A percentile compares a stretch with the other conserved stretches of the same genome.
These are phyloP conservation scores for Solanum tacnaense DNA, from an alignment of 257 asterid genomes.

Conservation along the genomic window DNA sequence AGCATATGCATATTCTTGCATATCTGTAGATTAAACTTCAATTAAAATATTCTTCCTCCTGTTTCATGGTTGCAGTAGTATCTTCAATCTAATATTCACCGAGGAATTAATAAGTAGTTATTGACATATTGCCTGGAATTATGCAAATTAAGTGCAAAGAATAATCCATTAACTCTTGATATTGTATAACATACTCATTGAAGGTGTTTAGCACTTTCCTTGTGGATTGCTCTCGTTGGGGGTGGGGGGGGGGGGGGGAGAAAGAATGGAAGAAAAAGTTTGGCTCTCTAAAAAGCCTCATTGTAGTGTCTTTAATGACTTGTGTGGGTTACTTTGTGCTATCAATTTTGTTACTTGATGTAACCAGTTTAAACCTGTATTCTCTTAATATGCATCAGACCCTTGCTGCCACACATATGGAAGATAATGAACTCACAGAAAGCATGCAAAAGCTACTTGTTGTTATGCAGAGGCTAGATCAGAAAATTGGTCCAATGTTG, in stretches of 20 bases:
- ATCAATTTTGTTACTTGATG: not conserved
- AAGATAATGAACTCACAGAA: conserved; percentile 60
- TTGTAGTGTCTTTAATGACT: not conserved
- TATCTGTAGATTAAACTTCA: not conserved
- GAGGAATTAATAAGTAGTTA: not conserved
- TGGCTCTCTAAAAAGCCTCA: not conserved
- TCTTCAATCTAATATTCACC: not conserved
- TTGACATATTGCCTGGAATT: not conserved
- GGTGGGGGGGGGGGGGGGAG: too few species aligned
- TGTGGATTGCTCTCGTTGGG: not conserved
- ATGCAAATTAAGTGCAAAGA: not conserved
- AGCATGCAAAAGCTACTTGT: conserved; percentile 84
- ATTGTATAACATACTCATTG: not conserved
- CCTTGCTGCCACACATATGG: conserved; percentile 79
- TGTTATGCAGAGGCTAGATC: conserved; percentile 78
- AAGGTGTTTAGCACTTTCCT: not conserved
- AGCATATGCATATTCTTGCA: not conserved
- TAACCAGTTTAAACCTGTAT: not conserved
- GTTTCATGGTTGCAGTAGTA: not conserved
- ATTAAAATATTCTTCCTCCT: not conserved
- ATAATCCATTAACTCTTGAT: not conserved
- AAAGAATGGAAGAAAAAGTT: not conserved
- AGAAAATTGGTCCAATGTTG: conserved; percentile 72
- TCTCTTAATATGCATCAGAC: conserved; percentile 36
- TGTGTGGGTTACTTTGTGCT: not conserved